Evolutionary conservation across 495 filamentous ascomycete species (phyloP).

Genomic region (Neurospora sp.): DNA sequence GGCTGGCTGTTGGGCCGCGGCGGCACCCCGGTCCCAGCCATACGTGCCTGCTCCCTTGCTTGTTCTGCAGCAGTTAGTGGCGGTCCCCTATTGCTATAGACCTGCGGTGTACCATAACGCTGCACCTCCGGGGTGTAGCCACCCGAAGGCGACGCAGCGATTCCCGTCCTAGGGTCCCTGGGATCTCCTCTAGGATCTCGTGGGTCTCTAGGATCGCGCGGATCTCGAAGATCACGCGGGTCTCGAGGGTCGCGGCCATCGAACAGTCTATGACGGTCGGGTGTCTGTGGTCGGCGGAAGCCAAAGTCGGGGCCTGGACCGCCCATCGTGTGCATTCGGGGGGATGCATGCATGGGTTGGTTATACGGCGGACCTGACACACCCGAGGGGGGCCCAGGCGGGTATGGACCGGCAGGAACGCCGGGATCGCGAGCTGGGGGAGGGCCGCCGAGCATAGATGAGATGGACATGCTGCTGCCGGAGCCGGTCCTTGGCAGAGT

Average conservation of each 20-base stretch:
- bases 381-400: constrained; percentile 41
- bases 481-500: constrained; percentile 35
- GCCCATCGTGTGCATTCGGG: constrained; percentile 32
- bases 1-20: constrained; percentile 44
- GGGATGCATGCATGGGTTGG: constrained; percentile 41
- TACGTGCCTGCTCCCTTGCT: constrained; percentile 30
- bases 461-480: constrained; percentile 90
- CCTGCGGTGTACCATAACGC: constrained; percentile 45
- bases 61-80: constrained; percentile 31
- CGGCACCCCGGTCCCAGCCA: constrained; percentile 29
- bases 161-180: constrained; percentile 31
- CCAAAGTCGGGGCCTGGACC: constrained; percentile 40
- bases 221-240: background rate
- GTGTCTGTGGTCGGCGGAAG: constrained; percentile 64
- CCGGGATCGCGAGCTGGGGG: constrained; percentile 41
- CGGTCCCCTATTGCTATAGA: constrained; percentile 32
- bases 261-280: constrained; percentile 49
- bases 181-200: background rate
- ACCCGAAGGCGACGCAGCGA: constrained; percentile 37
- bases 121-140: constrained; percentile 44
- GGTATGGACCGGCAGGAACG: constrained; percentile 40
- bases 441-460: constrained; percentile 76
- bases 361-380: constrained; percentile 36
- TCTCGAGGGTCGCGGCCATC: constrained; percentile 22
- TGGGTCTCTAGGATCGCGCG: background rate